phyloP scores from a whole-genome alignment of 2,329 filamentous ascomycete genomes.

The Apiospora arundinis region DNA sequence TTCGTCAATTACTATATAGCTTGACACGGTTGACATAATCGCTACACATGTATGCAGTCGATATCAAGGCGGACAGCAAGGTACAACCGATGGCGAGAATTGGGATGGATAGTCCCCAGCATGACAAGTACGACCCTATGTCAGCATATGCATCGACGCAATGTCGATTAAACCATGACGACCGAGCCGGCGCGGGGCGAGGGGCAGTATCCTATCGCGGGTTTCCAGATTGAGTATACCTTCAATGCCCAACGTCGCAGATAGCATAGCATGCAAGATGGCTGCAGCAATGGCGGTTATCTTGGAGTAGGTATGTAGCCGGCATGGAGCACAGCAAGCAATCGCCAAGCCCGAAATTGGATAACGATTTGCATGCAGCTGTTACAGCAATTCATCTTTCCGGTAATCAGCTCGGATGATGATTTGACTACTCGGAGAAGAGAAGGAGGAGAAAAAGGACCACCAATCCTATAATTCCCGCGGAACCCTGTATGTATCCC shows the following conservation, averaged over 20 bases:
- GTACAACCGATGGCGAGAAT: neutral
- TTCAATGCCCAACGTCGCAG: neutral
- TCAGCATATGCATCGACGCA: constrained; percentile 4
- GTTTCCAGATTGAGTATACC: neutral
- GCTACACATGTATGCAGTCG: neutral
- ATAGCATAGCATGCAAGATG: neutral
- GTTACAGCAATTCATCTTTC: neutral
- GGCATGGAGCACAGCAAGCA: neutral
- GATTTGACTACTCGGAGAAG: neutral
- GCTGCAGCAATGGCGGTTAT: neutral
- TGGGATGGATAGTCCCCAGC: neutral
- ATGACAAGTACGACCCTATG: neutral
- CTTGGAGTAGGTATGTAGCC: neutral
- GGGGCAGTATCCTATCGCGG: constrained; percentile 12
- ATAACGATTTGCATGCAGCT: neutral
- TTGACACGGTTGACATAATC: neutral
- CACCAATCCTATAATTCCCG: neutral
- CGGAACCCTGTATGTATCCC: neutral
- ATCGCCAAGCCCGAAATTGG: neutral
- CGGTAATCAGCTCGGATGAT: neutral
- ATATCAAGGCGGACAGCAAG: neutral
- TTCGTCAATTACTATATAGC: neutral
- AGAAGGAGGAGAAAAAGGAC: neutral
- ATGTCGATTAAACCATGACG: neutral
- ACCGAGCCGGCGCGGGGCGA: neutral